phyloP scores from a whole-genome alignment of 139 green algal genomes.

The Chara braunii region DNA sequence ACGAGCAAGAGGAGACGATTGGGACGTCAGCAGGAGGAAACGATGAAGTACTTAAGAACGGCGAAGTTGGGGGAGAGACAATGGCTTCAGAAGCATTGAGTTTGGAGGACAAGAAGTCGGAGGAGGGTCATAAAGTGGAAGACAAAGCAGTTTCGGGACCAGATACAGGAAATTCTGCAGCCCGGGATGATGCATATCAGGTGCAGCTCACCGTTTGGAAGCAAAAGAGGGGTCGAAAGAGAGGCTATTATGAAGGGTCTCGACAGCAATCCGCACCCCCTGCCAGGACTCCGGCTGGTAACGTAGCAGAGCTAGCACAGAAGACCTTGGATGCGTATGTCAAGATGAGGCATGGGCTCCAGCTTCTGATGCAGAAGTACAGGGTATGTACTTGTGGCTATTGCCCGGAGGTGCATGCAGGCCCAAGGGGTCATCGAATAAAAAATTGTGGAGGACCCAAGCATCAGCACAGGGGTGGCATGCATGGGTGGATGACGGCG shows the following conservation, averaged over 20 bases:
- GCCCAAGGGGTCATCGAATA: constrained; percentile 4
- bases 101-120: too few relatives aligned
- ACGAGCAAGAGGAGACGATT: not conserved
- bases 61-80: too few relatives aligned
- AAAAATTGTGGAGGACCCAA: constrained; percentile 2
- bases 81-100: too few relatives aligned
- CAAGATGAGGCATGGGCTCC: constrained; percentile 6
- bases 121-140: too few relatives aligned
- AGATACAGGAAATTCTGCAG: not conserved
- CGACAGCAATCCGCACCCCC: too few relatives aligned
- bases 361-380: constrained; percentile 12
- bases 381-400: constrained; percentile 19
- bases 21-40: too few relatives aligned
- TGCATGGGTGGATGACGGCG: constrained; percentile 15
- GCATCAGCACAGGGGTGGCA: constrained; percentile 12
- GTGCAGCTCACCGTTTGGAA: constrained; percentile 8
- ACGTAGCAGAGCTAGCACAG: constrained; percentile 12
- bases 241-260: too few relatives aligned
- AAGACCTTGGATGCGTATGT: constrained; percentile 12
- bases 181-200: not conserved
- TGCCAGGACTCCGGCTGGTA: not conserved
- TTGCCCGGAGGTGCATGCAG: constrained; percentile 27
- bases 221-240: too few relatives aligned
- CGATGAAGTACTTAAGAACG: too few relatives aligned
- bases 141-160: too few relatives aligned